Conservation (phyloP, 2,329 filamentous ascomycete genomes). For the Pseudocercospora vitis region DNA sequence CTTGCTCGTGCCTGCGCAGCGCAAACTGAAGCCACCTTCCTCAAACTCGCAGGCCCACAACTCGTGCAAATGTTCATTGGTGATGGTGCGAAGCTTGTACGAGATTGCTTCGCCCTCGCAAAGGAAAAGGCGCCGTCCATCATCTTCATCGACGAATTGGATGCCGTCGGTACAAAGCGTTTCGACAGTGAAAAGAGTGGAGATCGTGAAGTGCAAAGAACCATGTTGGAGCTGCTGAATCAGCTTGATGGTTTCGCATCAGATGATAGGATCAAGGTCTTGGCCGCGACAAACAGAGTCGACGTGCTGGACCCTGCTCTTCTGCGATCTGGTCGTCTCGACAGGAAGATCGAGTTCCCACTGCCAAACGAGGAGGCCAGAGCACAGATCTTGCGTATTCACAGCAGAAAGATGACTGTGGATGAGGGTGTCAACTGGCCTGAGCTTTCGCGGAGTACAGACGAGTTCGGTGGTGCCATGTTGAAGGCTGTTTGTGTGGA, state of each 20-base stretch:
- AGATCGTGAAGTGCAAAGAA: constrained; percentile 95
- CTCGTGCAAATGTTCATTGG: constrained; percentile 99
- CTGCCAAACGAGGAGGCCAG: constrained; percentile 96
- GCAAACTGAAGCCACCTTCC: constrained; percentile 96
- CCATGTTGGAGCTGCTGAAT: constrained; percentile 98
- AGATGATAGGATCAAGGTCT: constrained; percentile 91
- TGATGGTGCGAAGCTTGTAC: constrained; percentile 94
- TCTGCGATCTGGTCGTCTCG: constrained; percentile 90
- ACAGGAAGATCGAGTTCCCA: constrained; percentile 98
- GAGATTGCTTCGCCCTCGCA: constrained; percentile 93
- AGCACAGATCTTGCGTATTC: constrained; percentile 95
- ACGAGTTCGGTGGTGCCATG: constrained; percentile 97
- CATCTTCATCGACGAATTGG: constrained; percentile 98
- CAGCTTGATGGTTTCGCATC: constrained; percentile 97
- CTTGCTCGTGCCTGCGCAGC: constrained; percentile 94
- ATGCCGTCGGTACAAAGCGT: constrained; percentile 97
- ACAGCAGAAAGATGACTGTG: constrained; percentile 97
- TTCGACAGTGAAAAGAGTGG: constrained; percentile 98
- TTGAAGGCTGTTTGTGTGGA: constrained; percentile 98
- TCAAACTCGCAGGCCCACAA: constrained; percentile 96
- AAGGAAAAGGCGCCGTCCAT: constrained; percentile 99
- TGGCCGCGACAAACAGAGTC: constrained; percentile 98
- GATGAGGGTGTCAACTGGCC: constrained; percentile 93
- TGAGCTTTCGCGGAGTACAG: constrained; percentile 91
- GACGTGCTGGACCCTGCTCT: constrained; percentile 96